These are phyloP conservation scores for Halteria grandinella DNA, from an alignment of 73 alveolate species.

Conservation along the genomic window DNA sequence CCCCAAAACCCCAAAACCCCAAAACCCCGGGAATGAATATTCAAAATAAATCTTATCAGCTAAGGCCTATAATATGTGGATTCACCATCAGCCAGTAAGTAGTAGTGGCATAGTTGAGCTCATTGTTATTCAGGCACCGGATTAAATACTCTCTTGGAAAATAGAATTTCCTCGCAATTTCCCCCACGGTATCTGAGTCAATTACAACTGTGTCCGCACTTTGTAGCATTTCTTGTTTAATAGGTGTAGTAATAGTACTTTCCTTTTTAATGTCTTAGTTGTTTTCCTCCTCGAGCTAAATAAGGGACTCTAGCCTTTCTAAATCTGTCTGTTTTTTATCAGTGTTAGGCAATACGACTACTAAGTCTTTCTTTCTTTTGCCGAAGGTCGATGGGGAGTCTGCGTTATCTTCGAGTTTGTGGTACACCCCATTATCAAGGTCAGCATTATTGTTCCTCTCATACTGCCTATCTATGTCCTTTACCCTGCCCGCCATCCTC, in stretches of 20 bases:
- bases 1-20: too few species aligned
- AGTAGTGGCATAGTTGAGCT: slow-evolving; percentile 83
- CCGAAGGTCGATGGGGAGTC: slow-evolving; percentile 24
- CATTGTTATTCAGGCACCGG: slow-evolving; percentile 69
- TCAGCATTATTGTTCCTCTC: slow-evolving; percentile 89
- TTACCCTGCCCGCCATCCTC: slow-evolving; percentile 78
- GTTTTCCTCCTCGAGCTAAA: slow-evolving; percentile 20
- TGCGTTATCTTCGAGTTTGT: slow-evolving; percentile 52
- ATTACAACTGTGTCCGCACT: slow-evolving; percentile 28
- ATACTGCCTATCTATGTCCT: slow-evolving; percentile 83
- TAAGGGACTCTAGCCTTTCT: slow-evolving; percentile 20
- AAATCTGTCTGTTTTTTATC: slow-evolving; percentile 30
- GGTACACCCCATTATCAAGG: slow-evolving; percentile 86
- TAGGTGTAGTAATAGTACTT: too few species aligned
- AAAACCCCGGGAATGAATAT: too few species aligned
- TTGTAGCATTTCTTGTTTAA: slow-evolving; percentile 9
- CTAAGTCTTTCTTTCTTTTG: background rate
- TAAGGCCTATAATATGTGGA: too few species aligned
- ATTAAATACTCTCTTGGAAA: slow-evolving; percentile 60
- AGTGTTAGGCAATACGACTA: too few species aligned
- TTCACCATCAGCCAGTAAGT: slow-evolving; percentile 66
- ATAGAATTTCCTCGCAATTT: slow-evolving; percentile 27
- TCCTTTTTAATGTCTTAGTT: slow-evolving; percentile 19
- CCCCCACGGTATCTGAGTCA: slow-evolving; percentile 12
- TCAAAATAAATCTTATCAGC: too few species aligned